These are phyloP conservation scores for Ceratocystis eucalypticola DNA, from an alignment of 2,329 filamentous ascomycete species.

Conservation along the genomic window DNA sequence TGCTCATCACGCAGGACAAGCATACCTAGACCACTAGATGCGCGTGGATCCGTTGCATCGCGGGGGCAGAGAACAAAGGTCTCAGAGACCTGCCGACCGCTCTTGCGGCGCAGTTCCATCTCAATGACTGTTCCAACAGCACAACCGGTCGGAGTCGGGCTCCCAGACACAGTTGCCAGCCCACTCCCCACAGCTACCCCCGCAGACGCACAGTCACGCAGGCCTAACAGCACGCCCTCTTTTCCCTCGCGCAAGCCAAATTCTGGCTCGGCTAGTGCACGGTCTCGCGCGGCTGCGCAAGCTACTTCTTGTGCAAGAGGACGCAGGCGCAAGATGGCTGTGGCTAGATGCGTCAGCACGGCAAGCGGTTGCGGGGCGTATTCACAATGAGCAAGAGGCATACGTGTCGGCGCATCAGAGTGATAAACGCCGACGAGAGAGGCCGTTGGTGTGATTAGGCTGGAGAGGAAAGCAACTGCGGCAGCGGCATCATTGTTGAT, in stretches of 20 bases:
- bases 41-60: not conserved
- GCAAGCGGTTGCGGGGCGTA: slow-evolving; percentile 58
- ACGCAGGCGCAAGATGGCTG: slow-evolving; percentile 62
- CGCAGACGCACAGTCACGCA: slow-evolving; percentile 31
- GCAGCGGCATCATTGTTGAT: slow-evolving; percentile 39
- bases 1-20: slow-evolving; percentile 61
- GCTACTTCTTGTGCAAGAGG: slow-evolving; percentile 63
- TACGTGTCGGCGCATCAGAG: slow-evolving; percentile 53
- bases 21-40: slow-evolving; percentile 24
- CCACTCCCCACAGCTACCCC: slow-evolving; percentile 24
- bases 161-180: too few relatives aligned
- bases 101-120: slow-evolving; percentile 76
- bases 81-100: slow-evolving; percentile 64
- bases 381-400: slow-evolving; percentile 32
- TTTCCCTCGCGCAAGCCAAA: slow-evolving; percentile 66
- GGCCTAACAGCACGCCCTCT: slow-evolving; percentile 58
- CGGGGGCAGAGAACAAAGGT: slow-evolving; percentile 33
- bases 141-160: too few relatives aligned
- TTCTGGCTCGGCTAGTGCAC: slow-evolving; percentile 59
- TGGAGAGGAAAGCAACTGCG: slow-evolving; percentile 56
- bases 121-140: slow-evolving; percentile 49
- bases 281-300: slow-evolving; percentile 59
- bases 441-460: slow-evolving; percentile 49
- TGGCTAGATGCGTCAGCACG: slow-evolving; percentile 72
- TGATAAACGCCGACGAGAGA: slow-evolving; percentile 75